phyloP scores from a whole-genome alignment of 805 yeast genomes.

The Candida piceae region DNA sequence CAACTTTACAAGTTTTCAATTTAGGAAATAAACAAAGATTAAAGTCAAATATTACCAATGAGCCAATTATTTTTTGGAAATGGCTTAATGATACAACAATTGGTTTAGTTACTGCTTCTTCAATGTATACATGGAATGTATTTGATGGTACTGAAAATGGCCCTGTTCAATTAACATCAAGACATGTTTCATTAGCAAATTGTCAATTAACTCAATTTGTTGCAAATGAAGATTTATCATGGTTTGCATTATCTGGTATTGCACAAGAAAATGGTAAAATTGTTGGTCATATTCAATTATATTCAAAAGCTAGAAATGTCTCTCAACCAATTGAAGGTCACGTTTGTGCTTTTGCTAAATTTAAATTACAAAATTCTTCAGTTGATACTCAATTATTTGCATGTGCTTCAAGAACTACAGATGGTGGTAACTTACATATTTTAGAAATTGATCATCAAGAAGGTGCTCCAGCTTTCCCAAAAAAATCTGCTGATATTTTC shows the following conservation, averaged over 20 bases:
- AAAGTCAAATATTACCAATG: conserved; percentile 78
- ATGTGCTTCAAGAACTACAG: conserved; percentile 83
- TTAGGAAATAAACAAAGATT: conserved; percentile 81
- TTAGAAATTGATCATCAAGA: conserved; percentile 95
- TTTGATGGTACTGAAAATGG: conserved; percentile 76
- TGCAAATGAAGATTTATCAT: conserved; percentile 70
- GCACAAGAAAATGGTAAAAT: conserved; percentile 91
- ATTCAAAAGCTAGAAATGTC: conserved; percentile 79
- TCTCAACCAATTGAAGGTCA: conserved; percentile 98
- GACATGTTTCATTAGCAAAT: conserved; percentile 73
- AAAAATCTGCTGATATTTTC: conserved; percentile 87
- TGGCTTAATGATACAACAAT: conserved; percentile 74
- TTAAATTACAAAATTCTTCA: conserved; percentile 69
- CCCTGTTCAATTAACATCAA: conserved; percentile 76
- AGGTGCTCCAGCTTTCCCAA: conserved; percentile 74
- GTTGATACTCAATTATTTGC: conserved; percentile 82
- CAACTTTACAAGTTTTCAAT: conserved; percentile 92
- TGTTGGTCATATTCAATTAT: conserved; percentile 94
- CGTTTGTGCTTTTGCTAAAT: conserved; percentile 81
- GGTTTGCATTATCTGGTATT: conserved; percentile 96
- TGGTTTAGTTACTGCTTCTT: conserved; percentile 78
- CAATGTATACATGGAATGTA: conserved; percentile 77
- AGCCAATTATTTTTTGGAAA: conserved; percentile 92
- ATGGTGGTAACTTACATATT: conserved; percentile 82
- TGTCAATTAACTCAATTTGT: conserved; percentile 90